Evolutionary conservation across 768 basidiomycete genomes (phyloP).

Genomic region (Amanita jacksonii): DNA sequence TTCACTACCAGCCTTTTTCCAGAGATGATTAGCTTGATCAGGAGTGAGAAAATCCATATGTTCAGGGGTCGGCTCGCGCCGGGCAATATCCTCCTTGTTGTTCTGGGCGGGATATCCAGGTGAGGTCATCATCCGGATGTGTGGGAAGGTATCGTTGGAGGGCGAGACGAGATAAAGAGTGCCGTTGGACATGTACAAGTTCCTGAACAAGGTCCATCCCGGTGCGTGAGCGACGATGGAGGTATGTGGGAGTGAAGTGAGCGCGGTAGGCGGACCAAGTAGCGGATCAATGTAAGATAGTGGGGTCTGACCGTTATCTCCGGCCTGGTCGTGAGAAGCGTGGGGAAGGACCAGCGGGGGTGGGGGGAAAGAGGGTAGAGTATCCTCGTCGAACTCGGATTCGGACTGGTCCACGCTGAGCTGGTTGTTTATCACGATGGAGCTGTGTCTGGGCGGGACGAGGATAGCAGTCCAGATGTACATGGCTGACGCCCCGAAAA

Average conservation of each 20-base stretch:
- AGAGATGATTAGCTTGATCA: slow-evolving; percentile 47
- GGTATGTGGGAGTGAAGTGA: slow-evolving; percentile 36
- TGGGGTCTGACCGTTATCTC: too few species aligned
- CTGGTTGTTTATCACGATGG: slow-evolving; percentile 23
- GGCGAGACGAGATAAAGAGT: slow-evolving; percentile 63
- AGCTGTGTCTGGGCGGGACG: slow-evolving; percentile 13
- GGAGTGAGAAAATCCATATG: slow-evolving; percentile 56
- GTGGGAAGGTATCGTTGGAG: slow-evolving; percentile 22
- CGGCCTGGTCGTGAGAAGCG: not conserved
- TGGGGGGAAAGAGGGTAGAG: not conserved
- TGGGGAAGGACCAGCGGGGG: not conserved
- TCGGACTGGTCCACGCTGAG: slow-evolving; percentile 3
- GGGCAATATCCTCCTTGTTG: slow-evolving; percentile 53
- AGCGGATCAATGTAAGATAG: not conserved
- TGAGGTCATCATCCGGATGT: slow-evolving; percentile 51
- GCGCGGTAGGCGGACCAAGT: not conserved
- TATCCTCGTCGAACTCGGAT: slow-evolving; percentile 5
- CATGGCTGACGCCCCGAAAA: slow-evolving; percentile 48
- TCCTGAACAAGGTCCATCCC: slow-evolving; percentile 80
- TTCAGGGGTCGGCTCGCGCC: slow-evolving; percentile 54
- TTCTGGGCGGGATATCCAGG: slow-evolving; percentile 49
- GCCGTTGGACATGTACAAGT: slow-evolving; percentile 80
- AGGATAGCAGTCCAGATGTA: slow-evolving; percentile 40
- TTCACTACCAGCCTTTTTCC: slow-evolving; percentile 37
- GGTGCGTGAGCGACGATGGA: slow-evolving; percentile 55